Percentiles rank a stretch among this genome's conserved stretches.
Conservation (phyloP, 345 rosid genomes). For the Trapa incisa region DNA sequence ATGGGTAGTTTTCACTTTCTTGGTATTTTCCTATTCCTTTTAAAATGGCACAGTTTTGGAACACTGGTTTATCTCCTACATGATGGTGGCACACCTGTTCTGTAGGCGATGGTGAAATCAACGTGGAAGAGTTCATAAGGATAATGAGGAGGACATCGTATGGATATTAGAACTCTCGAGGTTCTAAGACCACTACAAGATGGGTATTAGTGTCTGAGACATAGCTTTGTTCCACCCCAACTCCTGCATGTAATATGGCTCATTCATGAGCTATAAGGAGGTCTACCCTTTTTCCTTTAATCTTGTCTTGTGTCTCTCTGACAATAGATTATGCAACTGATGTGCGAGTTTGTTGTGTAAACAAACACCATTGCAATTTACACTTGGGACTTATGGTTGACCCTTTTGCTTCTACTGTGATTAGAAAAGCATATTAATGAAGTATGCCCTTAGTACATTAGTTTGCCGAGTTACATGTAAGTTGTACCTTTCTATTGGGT, state of each 20-base stretch:
- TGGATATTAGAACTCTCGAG: slow-evolving; percentile 19
- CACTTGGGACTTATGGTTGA: no score
- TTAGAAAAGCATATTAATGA: no score
- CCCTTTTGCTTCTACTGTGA: no score
- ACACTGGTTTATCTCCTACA: background rate
- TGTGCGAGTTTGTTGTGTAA: no score
- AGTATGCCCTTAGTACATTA: no score
- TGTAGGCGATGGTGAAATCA: slow-evolving; percentile 66
- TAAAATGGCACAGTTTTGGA: background rate
- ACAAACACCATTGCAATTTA: no score
- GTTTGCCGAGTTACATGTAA: no score
- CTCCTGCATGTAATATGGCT: background rate
- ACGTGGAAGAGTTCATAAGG: slow-evolving; percentile 46
- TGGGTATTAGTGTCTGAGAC: background rate
- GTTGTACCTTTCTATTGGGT: no score
- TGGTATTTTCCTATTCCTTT: background rate
- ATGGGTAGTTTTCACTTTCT: background rate
- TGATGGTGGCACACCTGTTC: background rate
- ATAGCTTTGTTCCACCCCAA: background rate
- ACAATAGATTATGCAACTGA: no score
- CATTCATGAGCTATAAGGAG: no score
- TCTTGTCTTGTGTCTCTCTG: no score
- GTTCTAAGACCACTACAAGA: background rate
- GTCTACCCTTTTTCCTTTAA: no score
- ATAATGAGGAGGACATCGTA: slow-evolving; percentile 58